Conservation (phyloP, 441 rosid species). For the Cnidoscolus chayamansa region DNA sequence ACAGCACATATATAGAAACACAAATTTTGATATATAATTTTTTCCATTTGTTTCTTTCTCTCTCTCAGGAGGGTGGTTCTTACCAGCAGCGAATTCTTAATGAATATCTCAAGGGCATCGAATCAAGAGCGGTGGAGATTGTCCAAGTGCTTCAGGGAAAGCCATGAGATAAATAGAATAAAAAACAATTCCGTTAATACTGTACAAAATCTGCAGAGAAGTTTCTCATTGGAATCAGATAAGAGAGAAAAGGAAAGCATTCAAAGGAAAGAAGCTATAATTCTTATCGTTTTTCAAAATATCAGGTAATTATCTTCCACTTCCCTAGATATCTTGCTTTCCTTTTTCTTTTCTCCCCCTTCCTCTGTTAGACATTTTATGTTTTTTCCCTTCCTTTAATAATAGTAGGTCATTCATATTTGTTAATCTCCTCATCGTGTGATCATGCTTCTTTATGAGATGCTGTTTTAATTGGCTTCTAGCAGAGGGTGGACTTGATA, state of each 20-base stretch:
- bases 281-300: neutral
- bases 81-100: slow-evolving; percentile 73
- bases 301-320: neutral
- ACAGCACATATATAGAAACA: neutral
- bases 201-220: neutral
- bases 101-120: slow-evolving; percentile 74
- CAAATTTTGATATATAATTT: neutral
- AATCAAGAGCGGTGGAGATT: slow-evolving; percentile 63
- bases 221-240: neutral
- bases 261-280: neutral
- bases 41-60: neutral
- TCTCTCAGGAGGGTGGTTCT: slow-evolving; percentile 82
- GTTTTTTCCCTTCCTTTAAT: neutral
- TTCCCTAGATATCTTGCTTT: neutral
- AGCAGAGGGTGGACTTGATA: too few relatives aligned
- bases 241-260: neutral
- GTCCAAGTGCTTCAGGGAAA: slow-evolving; percentile 44
- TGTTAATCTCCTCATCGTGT: neutral
- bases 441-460: neutral
- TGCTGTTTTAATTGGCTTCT: neutral
- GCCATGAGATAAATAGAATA: neutral
- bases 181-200: neutral
- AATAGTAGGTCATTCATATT: neutral
- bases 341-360: neutral
- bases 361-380: neutral